Conservation (phyloP, 495 filamentous ascomycete genomes). For the Aspergillus carlsbadensis region DNA sequence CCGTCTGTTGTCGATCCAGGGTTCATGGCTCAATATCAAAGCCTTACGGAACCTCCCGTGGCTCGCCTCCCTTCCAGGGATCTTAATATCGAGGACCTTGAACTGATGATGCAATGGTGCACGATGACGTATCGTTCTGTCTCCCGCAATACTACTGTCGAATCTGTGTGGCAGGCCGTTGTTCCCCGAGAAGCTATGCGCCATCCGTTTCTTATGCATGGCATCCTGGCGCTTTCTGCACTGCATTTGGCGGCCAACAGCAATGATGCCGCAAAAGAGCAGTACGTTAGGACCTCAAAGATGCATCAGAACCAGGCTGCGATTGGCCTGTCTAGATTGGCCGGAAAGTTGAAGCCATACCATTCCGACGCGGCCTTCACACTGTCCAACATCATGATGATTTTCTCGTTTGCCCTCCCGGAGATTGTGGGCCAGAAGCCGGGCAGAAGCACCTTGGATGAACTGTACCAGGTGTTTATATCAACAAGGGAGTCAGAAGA, state of each 20-base stretch:
- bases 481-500: slow-evolving; percentile 40
- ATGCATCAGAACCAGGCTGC: slow-evolving; percentile 42
- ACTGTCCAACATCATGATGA: slow-evolving; percentile 43
- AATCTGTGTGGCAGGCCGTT: slow-evolving; percentile 44
- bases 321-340: slow-evolving; percentile 25
- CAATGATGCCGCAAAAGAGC: slow-evolving; percentile 14
- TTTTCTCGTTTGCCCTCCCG: slow-evolving; percentile 45
- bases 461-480: slow-evolving; percentile 43
- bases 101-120: slow-evolving; percentile 49
- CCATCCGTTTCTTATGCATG: slow-evolving; percentile 48
- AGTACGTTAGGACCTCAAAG: slow-evolving; percentile 31
- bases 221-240: slow-evolving; percentile 49
- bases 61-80: slow-evolving; percentile 4
- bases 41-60: slow-evolving; percentile 13
- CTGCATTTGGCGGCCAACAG: slow-evolving; percentile 39
- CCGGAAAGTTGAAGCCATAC: slow-evolving; percentile 27
- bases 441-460: slow-evolving; percentile 30
- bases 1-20: slow-evolving; percentile 9
- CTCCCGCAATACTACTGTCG: slow-evolving; percentile 29
- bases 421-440: slow-evolving; percentile 18
- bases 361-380: slow-evolving; percentile 49
- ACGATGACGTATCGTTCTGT: slow-evolving; percentile 44
- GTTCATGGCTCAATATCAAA: slow-evolving; percentile 9
- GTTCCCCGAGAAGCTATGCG: slow-evolving; percentile 46
- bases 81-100: slow-evolving; percentile 35